phyloP scores from a whole-genome alignment of 371 early-diverging fungal genomes.

The Nematocida sp. region DNA sequence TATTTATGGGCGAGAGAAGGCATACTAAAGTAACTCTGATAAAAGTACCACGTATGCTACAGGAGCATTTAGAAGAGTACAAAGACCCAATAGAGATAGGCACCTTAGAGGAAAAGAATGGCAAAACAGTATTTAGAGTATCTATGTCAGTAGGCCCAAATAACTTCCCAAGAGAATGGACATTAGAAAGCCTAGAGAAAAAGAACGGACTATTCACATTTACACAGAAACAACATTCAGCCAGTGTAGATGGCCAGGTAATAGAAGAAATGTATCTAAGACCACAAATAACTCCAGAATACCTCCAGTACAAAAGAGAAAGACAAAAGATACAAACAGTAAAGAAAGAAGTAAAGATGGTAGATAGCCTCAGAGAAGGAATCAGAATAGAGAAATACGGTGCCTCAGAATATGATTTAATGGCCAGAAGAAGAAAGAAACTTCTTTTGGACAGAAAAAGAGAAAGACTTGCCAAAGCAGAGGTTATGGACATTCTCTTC shows the following conservation, averaged over 20 bases:
- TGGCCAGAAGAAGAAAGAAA: constrained; percentile 63
- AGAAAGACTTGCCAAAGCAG: constrained; percentile 63
- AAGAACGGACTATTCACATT: constrained; percentile 43
- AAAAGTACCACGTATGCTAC: constrained; percentile 35
- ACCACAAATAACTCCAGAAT: constrained; percentile 62
- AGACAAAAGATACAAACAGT: not conserved
- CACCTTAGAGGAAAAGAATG: constrained; percentile 3
- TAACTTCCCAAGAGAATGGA: constrained; percentile 47
- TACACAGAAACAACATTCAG: constrained; percentile 15
- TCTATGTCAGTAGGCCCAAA: constrained; percentile 11
- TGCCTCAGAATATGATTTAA: constrained; percentile 60
- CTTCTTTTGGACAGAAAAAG: constrained; percentile 63
- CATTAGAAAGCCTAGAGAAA: constrained; percentile 2
- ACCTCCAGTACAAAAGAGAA: constrained; percentile 60
- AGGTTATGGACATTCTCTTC: constrained; percentile 65
- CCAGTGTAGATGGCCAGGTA: constrained; percentile 58
- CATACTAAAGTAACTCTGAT: constrained; percentile 39
- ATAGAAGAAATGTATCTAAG: constrained; percentile 55
- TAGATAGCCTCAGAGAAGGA: constrained; percentile 61
- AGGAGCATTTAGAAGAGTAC: constrained; percentile 35
- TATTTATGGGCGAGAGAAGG: constrained; percentile 53
- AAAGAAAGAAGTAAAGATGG: constrained; percentile 34
- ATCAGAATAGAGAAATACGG: constrained; percentile 59
- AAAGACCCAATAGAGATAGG: constrained; percentile 21
- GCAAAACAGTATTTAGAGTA: constrained; percentile 2